Evolutionary conservation across 139 green algal genomes (phyloP).

Genomic region (Picochlorum sp.): DNA sequence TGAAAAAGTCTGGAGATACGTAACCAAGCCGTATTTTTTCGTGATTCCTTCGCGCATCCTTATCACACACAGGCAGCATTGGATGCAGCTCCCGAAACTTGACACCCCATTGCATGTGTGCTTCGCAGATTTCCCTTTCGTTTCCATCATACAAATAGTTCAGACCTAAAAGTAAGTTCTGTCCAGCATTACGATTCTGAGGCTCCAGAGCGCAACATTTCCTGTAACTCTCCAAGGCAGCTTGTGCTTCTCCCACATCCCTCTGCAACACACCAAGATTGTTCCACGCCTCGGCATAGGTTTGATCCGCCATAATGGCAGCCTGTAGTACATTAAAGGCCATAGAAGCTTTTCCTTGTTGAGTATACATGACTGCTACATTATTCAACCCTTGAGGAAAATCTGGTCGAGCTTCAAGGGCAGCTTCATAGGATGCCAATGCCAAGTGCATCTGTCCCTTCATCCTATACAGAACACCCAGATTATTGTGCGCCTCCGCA

Average conservation of each 20-base stretch:
- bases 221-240: constrained; percentile 66
- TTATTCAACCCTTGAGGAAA: constrained; percentile 84
- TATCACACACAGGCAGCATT: constrained; percentile 32
- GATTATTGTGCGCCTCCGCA: constrained; percentile 90
- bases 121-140: constrained; percentile 56
- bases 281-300: constrained; percentile 73
- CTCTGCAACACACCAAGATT: constrained; percentile 77
- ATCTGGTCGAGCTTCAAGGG: constrained; percentile 36
- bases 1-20: constrained; percentile 92
- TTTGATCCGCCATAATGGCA: constrained; percentile 56
- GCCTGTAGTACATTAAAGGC: constrained; percentile 73
- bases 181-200: constrained; percentile 58
- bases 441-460: constrained; percentile 65
- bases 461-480: constrained; percentile 67
- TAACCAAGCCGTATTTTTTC: constrained; percentile 68
- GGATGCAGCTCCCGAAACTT: constrained; percentile 46
- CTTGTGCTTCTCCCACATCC: constrained; percentile 38
- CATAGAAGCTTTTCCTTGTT: constrained; percentile 61
- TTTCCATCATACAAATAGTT: constrained; percentile 85
- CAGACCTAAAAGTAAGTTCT: constrained; percentile 79
- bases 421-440: constrained; percentile 46
- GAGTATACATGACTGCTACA: constrained; percentile 85
- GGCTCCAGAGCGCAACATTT: constrained; percentile 57
- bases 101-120: constrained; percentile 71
- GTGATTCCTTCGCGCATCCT: background rate